Conservation (phyloP, 2,329 filamentous ascomycete species). For the Microcyclospora pomicola region DNA sequence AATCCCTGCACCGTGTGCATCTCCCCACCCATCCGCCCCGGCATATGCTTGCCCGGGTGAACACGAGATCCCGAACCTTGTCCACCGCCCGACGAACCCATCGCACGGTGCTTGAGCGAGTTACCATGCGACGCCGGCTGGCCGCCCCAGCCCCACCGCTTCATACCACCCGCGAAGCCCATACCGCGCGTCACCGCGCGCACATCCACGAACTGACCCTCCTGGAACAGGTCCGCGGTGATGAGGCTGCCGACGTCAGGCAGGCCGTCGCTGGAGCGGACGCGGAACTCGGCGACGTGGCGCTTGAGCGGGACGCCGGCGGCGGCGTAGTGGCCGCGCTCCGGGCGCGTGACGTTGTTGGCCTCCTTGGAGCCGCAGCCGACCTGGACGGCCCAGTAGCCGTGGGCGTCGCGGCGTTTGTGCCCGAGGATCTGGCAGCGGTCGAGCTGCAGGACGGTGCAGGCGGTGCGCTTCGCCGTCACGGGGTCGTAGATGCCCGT, state of each 20-base stretch:
- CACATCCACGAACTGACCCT: slow-evolving; percentile 83
- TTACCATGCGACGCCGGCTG: slow-evolving; percentile 91
- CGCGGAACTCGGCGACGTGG: slow-evolving; percentile 74
- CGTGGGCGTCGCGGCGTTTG: slow-evolving; percentile 68
- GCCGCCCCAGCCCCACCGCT: slow-evolving; percentile 77
- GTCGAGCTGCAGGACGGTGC: slow-evolving; percentile 89
- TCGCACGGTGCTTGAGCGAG: slow-evolving; percentile 81
- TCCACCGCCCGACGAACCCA: slow-evolving; percentile 77
- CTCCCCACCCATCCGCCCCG: slow-evolving; percentile 85
- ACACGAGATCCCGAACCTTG: slow-evolving; percentile 90
- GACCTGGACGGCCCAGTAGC: slow-evolving; percentile 89
- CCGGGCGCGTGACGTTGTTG: slow-evolving; percentile 63
- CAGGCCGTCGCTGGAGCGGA: slow-evolving; percentile 59
- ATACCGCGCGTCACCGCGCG: slow-evolving; percentile 67
- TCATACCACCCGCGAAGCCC: slow-evolving; percentile 97
- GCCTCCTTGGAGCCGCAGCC: slow-evolving; percentile 63
- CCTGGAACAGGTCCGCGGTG: slow-evolving; percentile 77
- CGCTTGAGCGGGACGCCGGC: slow-evolving; percentile 73
- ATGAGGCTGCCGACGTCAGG: slow-evolving; percentile 62
- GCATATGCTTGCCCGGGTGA: slow-evolving; percentile 93
- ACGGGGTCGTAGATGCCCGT: slow-evolving; percentile 70
- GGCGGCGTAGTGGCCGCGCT: slow-evolving; percentile 76
- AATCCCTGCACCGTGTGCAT: slow-evolving; percentile 84
- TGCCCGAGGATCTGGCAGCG: slow-evolving; percentile 76
- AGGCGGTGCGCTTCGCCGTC: slow-evolving; percentile 63